Evolutionary conservation across 1,139 yeast genomes (phyloP).

Genomic region (Candida glucosophila): DNA sequence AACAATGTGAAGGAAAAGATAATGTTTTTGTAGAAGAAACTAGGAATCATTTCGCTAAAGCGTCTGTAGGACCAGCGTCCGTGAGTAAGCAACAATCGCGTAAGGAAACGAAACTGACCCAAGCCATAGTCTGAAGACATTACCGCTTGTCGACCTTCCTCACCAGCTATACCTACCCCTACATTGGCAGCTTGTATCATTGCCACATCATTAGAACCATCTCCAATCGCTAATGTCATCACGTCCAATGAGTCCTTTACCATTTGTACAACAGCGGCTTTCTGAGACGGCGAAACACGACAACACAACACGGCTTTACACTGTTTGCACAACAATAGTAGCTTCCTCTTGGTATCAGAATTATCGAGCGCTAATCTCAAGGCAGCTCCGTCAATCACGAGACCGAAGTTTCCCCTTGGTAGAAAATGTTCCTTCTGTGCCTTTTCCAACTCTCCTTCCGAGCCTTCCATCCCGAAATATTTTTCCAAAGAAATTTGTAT

Average conservation of each 20-base stretch:
- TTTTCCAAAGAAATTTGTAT: conserved; percentile 53
- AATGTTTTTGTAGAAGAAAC: conserved; percentile 87
- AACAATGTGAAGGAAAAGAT: conserved; percentile 81
- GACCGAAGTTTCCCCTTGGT: conserved; percentile 71
- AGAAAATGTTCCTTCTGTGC: conserved; percentile 71
- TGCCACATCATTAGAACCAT: conserved; percentile 97
- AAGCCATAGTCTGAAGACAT: conserved; percentile 97
- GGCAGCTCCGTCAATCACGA: conserved; percentile 91
- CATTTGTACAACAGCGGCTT: conserved; percentile 90
- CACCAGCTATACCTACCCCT: conserved; percentile 97
- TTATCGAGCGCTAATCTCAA: conserved; percentile 62
- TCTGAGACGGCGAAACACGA: conserved; percentile 95
- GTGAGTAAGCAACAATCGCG: conserved; percentile 74
- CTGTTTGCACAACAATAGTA: conserved; percentile 80
- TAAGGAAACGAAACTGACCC: conserved; percentile 85
- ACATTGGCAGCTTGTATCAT: conserved; percentile 99
- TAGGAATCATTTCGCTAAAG: conserved; percentile 88
- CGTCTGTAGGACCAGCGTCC: conserved; percentile 96
- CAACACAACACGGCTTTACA: conserved; percentile 95
- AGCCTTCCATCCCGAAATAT: conserved; percentile 58
- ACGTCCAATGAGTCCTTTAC: conserved; percentile 77
- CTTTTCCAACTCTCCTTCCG: conserved; percentile 44
- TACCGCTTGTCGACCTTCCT: conserved; percentile 97
- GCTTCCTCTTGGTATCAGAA: conserved; percentile 50
- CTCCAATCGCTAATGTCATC: conserved; percentile 86